phyloP scores from a whole-genome alignment of 805 yeast genomes.

The Saturnispora sanitii region DNA sequence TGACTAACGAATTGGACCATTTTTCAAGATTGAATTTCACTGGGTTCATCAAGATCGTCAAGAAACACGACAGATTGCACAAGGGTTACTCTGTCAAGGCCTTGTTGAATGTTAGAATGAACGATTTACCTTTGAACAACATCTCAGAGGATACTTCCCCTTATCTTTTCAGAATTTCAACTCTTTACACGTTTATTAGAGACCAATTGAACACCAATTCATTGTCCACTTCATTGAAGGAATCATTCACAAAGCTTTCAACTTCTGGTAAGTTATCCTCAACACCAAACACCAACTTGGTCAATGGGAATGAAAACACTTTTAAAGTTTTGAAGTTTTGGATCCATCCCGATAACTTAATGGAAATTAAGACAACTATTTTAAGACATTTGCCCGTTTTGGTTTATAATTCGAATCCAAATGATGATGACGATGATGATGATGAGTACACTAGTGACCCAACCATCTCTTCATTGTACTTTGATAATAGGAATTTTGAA shows the following conservation, averaged over 20 bases:
- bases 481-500: constrained; percentile 76
- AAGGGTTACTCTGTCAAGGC: constrained; percentile 85
- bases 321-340: constrained; percentile 77
- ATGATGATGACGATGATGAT: constrained; percentile 36
- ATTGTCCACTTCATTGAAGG: constrained; percentile 31
- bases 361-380: constrained; percentile 96
- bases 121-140: constrained; percentile 74
- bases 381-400: constrained; percentile 88
- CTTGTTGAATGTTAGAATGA: constrained; percentile 75
- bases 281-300: constrained; percentile 24
- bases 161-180: constrained; percentile 69
- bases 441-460: constrained; percentile 58
- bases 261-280: constrained; percentile 28
- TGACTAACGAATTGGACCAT: constrained; percentile 79
- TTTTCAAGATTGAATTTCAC: constrained; percentile 90
- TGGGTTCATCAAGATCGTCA: constrained; percentile 88
- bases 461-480: constrained; percentile 73
- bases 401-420: constrained; percentile 51
- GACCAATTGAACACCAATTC: constrained; percentile 44
- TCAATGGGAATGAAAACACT: constrained; percentile 15
- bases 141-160: constrained; percentile 88
- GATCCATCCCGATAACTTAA: constrained; percentile 93
- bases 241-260: constrained; percentile 40
- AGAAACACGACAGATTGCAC: constrained; percentile 91
- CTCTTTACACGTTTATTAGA: constrained; percentile 71